A percentile compares a stretch with the other conserved stretches of the same genome.
phyloP scores from a whole-genome alignment of 208 protist genomes.

The Histomonas meleagridis region DNA sequence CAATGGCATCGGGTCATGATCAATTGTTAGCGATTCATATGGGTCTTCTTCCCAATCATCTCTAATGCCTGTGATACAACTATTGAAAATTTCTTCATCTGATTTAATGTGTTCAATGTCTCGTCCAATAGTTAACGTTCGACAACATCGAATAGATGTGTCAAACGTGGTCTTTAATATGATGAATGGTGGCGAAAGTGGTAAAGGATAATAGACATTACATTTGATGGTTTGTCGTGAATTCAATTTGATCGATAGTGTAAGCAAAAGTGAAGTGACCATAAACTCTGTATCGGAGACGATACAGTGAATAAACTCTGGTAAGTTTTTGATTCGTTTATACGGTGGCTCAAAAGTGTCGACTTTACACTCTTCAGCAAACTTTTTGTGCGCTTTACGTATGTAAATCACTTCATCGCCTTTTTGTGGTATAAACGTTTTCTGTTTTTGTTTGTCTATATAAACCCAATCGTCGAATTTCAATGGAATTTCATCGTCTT shows the following conservation, averaged over 20 bases:
- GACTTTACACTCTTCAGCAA: neutral
- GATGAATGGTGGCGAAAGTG: too few species aligned
- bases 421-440: neutral
- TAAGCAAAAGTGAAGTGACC: neutral
- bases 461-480: neutral
- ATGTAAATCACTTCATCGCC: neutral
- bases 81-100: too few species aligned
- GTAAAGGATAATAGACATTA: neutral
- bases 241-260: neutral
- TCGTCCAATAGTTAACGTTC: too few species aligned
- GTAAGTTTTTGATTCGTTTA: neutral
- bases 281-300: neutral
- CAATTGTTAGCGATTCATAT: too few species aligned
- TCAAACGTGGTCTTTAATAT: too few species aligned
- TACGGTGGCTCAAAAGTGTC: neutral
- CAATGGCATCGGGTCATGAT: too few species aligned
- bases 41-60: too few species aligned
- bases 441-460: neutral
- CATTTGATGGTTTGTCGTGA: neutral
- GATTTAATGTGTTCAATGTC: too few species aligned
- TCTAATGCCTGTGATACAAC: too few species aligned
- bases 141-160: too few species aligned
- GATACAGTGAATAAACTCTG: neutral
- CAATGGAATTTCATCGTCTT: neutral
- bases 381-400: neutral